These are phyloP conservation scores for Sclerospora graminicola DNA, from an alignment of 352 stramenopile genomes.

Conservation along the genomic window DNA sequence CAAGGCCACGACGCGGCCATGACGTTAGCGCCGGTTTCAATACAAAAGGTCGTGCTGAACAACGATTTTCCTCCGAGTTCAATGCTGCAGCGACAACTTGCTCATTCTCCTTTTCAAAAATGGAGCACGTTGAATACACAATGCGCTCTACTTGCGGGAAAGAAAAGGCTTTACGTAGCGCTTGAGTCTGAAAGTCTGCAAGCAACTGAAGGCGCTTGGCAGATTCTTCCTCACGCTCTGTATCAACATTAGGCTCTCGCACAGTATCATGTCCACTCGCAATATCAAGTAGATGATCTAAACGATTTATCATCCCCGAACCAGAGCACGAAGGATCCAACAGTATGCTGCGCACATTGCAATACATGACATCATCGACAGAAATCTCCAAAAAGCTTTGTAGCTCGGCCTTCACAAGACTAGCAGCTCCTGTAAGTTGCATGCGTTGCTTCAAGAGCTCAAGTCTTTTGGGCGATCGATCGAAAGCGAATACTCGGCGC, in stretches of 20 bases:
- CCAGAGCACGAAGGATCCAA: conserved; percentile 95
- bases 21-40: conserved; percentile 52
- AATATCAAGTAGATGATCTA: conserved; percentile 88
- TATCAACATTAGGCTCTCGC: conserved; percentile 19
- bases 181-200: conserved; percentile 92
- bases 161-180: conserved; percentile 89
- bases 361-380: conserved; percentile 57
- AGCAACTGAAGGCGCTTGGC: conserved; percentile 83
- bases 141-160: conserved; percentile 91
- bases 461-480: conserved; percentile 83
- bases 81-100: conserved; percentile 88
- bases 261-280: conserved; percentile 48
- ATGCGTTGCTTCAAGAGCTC: conserved; percentile 86
- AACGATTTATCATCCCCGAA: conserved; percentile 90
- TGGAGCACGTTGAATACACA: conserved; percentile 96
- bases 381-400: conserved; percentile 90
- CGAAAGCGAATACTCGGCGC: conserved; percentile 91
- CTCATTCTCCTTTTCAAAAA: conserved; percentile 95
- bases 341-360: conserved; percentile 88
- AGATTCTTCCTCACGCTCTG: conserved; percentile 44
- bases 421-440: conserved; percentile 61
- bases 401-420: conserved; percentile 73
- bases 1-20: conserved; percentile 67
- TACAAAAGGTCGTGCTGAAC: conserved; percentile 42
- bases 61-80: conserved; percentile 35